Conservation (phyloP, 345 rosid genomes). For the Alliaria petiolata region DNA sequence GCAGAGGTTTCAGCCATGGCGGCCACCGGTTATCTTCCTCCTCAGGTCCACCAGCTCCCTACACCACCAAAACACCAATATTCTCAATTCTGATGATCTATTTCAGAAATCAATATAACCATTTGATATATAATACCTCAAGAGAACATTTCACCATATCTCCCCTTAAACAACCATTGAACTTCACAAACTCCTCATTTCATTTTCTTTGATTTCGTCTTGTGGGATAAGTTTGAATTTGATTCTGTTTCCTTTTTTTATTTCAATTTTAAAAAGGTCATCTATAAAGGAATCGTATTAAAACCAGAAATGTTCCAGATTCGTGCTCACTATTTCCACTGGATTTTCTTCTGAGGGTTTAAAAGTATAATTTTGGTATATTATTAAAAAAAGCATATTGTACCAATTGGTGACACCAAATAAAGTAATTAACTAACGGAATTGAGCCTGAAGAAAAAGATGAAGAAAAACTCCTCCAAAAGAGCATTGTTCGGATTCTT, state of each 20-base stretch:
- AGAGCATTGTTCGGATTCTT: slow-evolving; percentile 28
- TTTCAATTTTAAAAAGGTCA: not conserved
- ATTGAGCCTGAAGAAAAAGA: slow-evolving; percentile 2
- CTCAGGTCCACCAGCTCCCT: slow-evolving; percentile 75
- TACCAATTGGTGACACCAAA: slow-evolving; percentile 24
- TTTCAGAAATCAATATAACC: not conserved
- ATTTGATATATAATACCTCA: slow-evolving; percentile 16
- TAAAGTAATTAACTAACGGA: slow-evolving; percentile 14
- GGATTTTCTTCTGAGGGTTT: not conserved
- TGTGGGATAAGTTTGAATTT: slow-evolving; percentile 15
- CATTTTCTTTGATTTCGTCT: not conserved
- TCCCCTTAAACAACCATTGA: not conserved
- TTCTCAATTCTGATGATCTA: not conserved
- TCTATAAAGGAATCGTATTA: not conserved
- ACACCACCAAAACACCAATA: not conserved
- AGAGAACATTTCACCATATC: slow-evolving; percentile 3
- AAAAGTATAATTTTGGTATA: no score
- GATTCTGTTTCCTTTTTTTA: not conserved
- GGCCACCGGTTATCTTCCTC: slow-evolving; percentile 74
- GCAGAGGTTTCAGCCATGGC: slow-evolving; percentile 75
- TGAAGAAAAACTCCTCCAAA: not conserved
- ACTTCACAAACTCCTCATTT: not conserved
- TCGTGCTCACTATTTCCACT: slow-evolving; percentile 16
- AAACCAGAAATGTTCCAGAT: slow-evolving; percentile 28
- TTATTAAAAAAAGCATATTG: not conserved